phyloP scores from a whole-genome alignment of 1,284 basidiomycete species.

The Cystobasidiaceae sp. region DNA sequence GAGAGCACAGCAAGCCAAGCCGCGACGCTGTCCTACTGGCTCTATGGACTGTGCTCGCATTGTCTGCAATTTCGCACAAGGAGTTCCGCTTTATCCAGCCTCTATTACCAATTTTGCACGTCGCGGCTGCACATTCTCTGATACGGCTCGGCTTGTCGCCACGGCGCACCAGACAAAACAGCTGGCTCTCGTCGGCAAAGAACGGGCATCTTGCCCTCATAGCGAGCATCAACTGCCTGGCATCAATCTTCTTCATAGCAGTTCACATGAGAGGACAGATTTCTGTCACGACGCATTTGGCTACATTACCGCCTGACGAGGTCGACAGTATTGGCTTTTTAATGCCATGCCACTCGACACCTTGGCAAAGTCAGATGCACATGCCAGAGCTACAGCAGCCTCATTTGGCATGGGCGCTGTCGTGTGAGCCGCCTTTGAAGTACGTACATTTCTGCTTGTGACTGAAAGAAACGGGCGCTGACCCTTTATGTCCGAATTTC shows the following conservation, averaged over 20 bases:
- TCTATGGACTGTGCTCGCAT: constrained; percentile 53
- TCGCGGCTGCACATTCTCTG: constrained; percentile 70
- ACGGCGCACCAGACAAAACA: neutral
- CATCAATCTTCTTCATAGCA: constrained; percentile 59
- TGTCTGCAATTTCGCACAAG: constrained; percentile 81
- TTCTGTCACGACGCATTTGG: constrained; percentile 55
- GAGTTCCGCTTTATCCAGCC: constrained; percentile 97
- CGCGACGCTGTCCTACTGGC: neutral
- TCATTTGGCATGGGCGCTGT: constrained; percentile 67
- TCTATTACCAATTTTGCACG: constrained; percentile 73
- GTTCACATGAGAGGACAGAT: constrained; percentile 76
- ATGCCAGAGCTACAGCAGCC: constrained; percentile 52
- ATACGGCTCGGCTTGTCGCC: constrained; percentile 42
- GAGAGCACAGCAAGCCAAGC: neutral
- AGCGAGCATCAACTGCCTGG: constrained; percentile 55
- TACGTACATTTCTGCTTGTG: constrained; percentile 46
- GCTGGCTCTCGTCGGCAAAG: constrained; percentile 45
- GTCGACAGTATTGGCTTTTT: constrained; percentile 68
- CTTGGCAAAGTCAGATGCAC: constrained; percentile 87
- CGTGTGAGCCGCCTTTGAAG: constrained; percentile 84
- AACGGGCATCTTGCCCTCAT: constrained; percentile 50
- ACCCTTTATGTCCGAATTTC: constrained; percentile 28
- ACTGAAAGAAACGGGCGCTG: neutral
- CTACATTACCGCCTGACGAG: constrained; percentile 43
- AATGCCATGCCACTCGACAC: constrained; percentile 98